Percentiles rank a stretch among this genome's conserved stretches.
phyloP scores from a whole-genome alignment of 257 asterid genomes.

The Forsythia suspensa region DNA sequence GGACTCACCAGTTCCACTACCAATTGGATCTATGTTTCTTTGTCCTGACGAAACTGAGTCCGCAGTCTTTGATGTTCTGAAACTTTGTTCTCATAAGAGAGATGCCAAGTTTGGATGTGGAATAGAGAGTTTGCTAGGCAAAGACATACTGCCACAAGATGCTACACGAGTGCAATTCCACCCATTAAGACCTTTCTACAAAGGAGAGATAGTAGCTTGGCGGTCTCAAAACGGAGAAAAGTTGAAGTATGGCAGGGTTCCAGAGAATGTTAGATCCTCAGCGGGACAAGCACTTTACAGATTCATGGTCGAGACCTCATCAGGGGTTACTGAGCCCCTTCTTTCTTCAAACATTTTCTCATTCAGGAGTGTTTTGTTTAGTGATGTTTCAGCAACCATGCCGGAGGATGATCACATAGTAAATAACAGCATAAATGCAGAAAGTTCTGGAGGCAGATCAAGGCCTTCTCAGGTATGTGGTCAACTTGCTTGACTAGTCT shows the following conservation, averaged over 20 bases:
- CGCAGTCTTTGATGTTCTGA: slow-evolving; percentile 61
- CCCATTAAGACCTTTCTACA: slow-evolving; percentile 92
- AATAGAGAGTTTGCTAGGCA: slow-evolving; percentile 57
- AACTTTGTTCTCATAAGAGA: slow-evolving; percentile 58
- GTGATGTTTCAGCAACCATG: slow-evolving; percentile 42
- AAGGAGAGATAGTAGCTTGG: slow-evolving; percentile 97
- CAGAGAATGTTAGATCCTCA: slow-evolving; percentile 81
- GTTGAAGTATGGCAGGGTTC: slow-evolving; percentile 84
- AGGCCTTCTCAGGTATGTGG: slow-evolving; percentile 58
- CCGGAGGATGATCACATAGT: slow-evolving; percentile 37
- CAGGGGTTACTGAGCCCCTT: slow-evolving; percentile 53
- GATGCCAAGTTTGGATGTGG: slow-evolving; percentile 45
- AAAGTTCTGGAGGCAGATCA: slow-evolving; percentile 47
- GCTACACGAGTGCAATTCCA: slow-evolving; percentile 84
- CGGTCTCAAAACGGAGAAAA: slow-evolving; percentile 78
- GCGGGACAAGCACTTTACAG: slow-evolving; percentile 91
- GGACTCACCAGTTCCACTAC: slow-evolving; percentile 73
- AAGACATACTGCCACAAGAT: slow-evolving; percentile 84
- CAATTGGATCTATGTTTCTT: slow-evolving; percentile 72
- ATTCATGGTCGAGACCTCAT: slow-evolving; percentile 68
- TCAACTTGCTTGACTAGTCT: slow-evolving; percentile 16
- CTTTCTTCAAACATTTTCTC: slow-evolving; percentile 91
- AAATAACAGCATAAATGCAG: slow-evolving; percentile 37
- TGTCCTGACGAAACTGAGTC: slow-evolving; percentile 74
- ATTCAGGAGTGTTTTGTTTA: slow-evolving; percentile 63